Percentiles rank a stretch among this genome's conserved stretches.
Conservation (phyloP, 2,329 filamentous ascomycete species). For the Xylaria digitata region DNA sequence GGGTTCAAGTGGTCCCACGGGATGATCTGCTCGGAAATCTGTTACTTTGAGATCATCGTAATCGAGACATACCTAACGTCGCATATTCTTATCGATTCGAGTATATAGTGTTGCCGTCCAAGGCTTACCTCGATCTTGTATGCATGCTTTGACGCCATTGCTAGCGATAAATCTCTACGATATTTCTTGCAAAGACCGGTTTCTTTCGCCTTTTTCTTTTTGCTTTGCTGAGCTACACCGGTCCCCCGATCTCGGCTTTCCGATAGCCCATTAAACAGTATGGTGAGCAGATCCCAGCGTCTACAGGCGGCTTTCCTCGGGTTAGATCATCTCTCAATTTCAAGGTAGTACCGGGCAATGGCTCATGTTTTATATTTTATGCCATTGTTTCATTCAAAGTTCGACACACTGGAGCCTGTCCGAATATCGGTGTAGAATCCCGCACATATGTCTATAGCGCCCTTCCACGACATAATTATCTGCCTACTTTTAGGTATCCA, state of each 20-base stretch:
- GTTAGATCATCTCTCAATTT: background rate
- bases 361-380: background rate
- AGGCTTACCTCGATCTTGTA: slow-evolving; percentile 53
- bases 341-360: background rate
- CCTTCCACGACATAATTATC: background rate
- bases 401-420: slow-evolving; percentile 4
- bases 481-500: background rate
- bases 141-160: slow-evolving; percentile 44
- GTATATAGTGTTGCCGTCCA: slow-evolving; percentile 15
- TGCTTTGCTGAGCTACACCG: background rate
- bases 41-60: slow-evolving; percentile 12
- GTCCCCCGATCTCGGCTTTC: slow-evolving; percentile 31
- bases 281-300: background rate
- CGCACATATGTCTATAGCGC: background rate
- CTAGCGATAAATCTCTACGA: background rate
- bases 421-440: slow-evolving; percentile 8
- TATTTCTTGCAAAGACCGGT: background rate
- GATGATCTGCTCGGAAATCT: slow-evolving; percentile 48
- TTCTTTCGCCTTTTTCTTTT: background rate
- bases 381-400: background rate
- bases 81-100: slow-evolving; percentile 16
- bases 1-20: slow-evolving; percentile 58
- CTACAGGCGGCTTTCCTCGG: slow-evolving; percentile 23
- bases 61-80: background rate
- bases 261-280: no score